A percentile compares a stretch with the other conserved stretches of the same genome.
Evolutionary conservation across 352 stramenopile genomes (phyloP).

Genomic region (Pythium volutum): DNA sequence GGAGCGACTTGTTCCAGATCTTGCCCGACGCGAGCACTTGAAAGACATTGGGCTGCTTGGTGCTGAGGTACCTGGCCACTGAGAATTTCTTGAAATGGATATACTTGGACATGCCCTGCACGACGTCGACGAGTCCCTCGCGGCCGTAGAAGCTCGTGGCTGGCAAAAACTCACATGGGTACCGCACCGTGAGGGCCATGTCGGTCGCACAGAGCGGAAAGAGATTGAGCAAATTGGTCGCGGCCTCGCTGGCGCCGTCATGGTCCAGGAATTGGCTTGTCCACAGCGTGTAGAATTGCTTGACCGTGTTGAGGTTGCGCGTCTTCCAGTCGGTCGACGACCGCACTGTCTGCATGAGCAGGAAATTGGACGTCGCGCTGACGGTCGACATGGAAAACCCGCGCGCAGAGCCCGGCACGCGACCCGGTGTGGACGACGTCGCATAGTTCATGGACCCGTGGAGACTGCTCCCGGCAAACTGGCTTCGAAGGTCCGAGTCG

Average conservation of each 20-base stretch:
- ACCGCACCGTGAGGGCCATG: conserved; percentile 71
- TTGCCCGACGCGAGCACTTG: conserved; percentile 70
- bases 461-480: conserved; percentile 21
- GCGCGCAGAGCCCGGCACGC: not conserved
- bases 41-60: conserved; percentile 79
- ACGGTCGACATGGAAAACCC: conserved; percentile 11
- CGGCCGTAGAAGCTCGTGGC: conserved; percentile 76
- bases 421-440: not conserved
- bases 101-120: conserved; percentile 69
- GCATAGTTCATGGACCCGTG: conserved; percentile 19
- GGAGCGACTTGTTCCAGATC: conserved; percentile 78
- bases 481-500: conserved; percentile 48
- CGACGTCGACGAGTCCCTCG: conserved; percentile 77
- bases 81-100: conserved; percentile 71
- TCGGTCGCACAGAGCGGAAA: conserved; percentile 84
- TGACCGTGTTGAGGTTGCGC: conserved; percentile 74
- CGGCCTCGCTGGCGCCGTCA: conserved; percentile 43
- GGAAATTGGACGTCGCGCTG: conserved; percentile 21
- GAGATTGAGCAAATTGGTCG: conserved; percentile 61
- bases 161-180: conserved; percentile 76
- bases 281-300: conserved; percentile 85
- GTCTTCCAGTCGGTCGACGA: conserved; percentile 83
- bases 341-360: conserved; percentile 64
- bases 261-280: conserved; percentile 69
- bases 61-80: conserved; percentile 71